Evolutionary conservation across 208 protist genomes (phyloP), one percentile per base, ranked within the genome.

Genomic region (Leptomonas pyrrhocoris): DNA sequence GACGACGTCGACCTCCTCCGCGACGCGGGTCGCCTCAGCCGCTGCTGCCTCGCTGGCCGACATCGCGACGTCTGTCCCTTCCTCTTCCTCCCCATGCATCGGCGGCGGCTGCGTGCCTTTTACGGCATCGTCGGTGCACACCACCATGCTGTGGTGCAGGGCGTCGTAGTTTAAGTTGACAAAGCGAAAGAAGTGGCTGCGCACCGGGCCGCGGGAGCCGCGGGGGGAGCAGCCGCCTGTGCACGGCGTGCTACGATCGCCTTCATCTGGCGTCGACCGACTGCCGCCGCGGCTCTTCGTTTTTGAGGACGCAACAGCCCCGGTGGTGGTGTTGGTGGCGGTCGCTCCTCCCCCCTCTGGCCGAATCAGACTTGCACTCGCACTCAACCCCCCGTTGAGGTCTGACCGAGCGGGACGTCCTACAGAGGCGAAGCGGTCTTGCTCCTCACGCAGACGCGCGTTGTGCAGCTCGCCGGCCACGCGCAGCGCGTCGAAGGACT

Each of bases 401-500:
- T 62, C 55, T n/a, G 30, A 42, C 23, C 66, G 36, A 16, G 21
- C 36, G 13, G 31, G 25, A 27, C 50, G 25, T 2, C 38, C 34
- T 40, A 46, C 31, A 0, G 50, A 23, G 46, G 48, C 43, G 40
- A 12, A 18, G n/a, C 21, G 55, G 48, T 72, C 36, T 8, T 40
- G 53, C 36, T 49, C 27, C 12, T 9, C 31, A 36, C 66, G 51
- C 45, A 79, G 45, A 9, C 56, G 31, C 8, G 55, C 58, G 59
- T 81, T 88, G 65, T 85, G 78, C 21, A 53, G 46, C 51, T 77
- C 69, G 11, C 79, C 74, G 21, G 68, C 74, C 8, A 27, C 43
- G 13, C 67, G 63, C 9, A 95, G 75, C 6, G 81, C 79, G 30
- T 90, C 83, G 54, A 94, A 93, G 19, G 88, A 95, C 49, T 94